phyloP scores from a whole-genome alignment of 2,329 filamentous ascomycete species.

The Podosphaera leucotricha region DNA sequence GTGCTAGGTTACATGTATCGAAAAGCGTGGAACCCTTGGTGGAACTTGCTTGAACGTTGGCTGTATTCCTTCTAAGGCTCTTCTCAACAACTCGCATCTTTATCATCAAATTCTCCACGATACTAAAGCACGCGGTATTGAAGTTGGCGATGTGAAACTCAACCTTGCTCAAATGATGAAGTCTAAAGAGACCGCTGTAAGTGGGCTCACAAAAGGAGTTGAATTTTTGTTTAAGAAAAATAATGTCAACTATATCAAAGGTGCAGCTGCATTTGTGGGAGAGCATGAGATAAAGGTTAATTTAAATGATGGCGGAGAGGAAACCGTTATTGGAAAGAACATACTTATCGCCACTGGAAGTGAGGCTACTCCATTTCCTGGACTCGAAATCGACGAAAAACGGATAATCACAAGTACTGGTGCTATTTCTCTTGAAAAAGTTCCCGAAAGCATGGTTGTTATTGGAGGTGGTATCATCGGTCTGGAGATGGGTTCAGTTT shows the following conservation, averaged over 20 bases:
- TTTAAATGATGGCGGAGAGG: constrained; percentile 77
- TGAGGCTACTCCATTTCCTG: constrained; percentile 89
- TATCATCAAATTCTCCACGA: constrained; percentile 96
- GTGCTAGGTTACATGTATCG: constrained; percentile 72
- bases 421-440: constrained; percentile 67
- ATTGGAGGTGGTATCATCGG: constrained; percentile 98
- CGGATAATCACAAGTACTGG: constrained; percentile 91
- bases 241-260: constrained; percentile 93
- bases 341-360: constrained; percentile 93
- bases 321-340: constrained; percentile 74
- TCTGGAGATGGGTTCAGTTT: constrained; percentile 94
- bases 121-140: constrained; percentile 89
- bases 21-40: constrained; percentile 86
- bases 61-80: constrained; percentile 97
- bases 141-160: constrained; percentile 90
- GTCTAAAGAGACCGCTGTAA: constrained; percentile 83
- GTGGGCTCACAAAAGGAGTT: constrained; percentile 80
- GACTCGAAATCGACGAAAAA: constrained; percentile 91
- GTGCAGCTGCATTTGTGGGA: constrained; percentile 63
- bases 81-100: constrained; percentile 97
- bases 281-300: constrained; percentile 83
- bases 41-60: constrained; percentile 97
- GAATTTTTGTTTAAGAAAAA: constrained; percentile 99
- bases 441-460: constrained; percentile 90
- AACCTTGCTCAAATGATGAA: constrained; percentile 95